Percentiles rank a stretch among this genome's conserved stretches.
phyloP scores from a whole-genome alignment of 768 basidiomycete genomes.

The Rhodotorula diobovata region DNA sequence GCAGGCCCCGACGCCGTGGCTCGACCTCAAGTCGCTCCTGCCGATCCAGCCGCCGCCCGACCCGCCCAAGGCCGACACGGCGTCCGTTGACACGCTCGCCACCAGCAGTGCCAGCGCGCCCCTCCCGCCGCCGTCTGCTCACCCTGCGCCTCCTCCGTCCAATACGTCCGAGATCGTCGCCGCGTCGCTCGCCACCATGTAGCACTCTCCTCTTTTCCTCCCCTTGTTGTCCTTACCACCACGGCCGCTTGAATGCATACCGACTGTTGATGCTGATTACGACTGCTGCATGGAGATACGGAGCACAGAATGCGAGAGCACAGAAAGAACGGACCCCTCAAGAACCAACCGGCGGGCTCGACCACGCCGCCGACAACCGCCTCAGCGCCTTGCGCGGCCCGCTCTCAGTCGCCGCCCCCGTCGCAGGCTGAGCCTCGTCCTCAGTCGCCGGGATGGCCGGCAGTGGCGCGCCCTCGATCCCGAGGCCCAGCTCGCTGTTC shows the following conservation, averaged over 20 bases:
- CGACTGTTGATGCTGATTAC: not conserved
- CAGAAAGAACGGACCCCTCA: not conserved
- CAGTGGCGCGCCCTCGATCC: not conserved
- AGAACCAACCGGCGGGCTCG: conserved; percentile 7
- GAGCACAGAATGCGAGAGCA: not conserved
- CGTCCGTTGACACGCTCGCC: not conserved
- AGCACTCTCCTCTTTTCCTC: too few species aligned
- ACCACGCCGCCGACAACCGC: conserved; percentile 7
- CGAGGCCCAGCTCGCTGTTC: not conserved
- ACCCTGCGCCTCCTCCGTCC: not conserved
- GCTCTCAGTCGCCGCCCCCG: not conserved
- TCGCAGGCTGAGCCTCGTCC: not conserved
- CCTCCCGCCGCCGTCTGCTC: not conserved
- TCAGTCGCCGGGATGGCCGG: too few species aligned
- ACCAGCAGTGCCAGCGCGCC: not conserved
- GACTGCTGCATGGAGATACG: too few species aligned
- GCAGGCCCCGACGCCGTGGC: conserved; percentile 27
- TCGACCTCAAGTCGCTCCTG: conserved; percentile 7
- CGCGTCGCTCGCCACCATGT: not conserved
- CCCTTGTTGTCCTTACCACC: not conserved
- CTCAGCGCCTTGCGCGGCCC: conserved; percentile 10
- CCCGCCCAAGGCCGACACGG: not conserved
- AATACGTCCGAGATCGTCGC: not conserved
- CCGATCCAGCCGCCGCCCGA: not conserved
- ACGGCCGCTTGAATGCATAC: not conserved